Evolutionary conservation across 257 asterid genomes (phyloP).

Genomic region (Solanum arcanum): DNA sequence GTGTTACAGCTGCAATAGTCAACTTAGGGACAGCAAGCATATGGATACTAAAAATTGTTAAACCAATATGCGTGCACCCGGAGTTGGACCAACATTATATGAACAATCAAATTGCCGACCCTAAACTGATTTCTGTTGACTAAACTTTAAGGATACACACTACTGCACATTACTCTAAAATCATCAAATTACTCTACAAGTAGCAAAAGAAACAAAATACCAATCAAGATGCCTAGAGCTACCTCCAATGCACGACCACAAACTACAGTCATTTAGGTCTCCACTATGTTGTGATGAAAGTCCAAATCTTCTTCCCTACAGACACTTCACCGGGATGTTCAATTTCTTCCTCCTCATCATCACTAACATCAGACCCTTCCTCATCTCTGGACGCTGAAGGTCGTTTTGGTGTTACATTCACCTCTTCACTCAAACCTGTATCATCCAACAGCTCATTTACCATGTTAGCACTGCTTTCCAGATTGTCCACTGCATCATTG

Average conservation of each 20-base stretch:
- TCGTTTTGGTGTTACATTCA: constrained; percentile 36
- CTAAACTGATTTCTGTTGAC: not conserved
- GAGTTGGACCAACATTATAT: not conserved
- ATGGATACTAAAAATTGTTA: not conserved
- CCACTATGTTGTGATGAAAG: constrained; percentile 61
- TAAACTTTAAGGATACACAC: not conserved
- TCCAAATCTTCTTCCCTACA: constrained; percentile 90
- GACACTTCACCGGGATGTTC: constrained; percentile 87
- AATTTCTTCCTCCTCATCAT: constrained; percentile 42
- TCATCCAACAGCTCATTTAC: constrained; percentile 20
- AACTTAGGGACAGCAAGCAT: not conserved
- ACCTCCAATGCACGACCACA: not conserved
- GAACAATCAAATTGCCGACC: not conserved
- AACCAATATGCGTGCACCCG: not conserved
- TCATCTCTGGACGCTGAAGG: constrained; percentile 4
- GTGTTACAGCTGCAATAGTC: not conserved
- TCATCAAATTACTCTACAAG: not conserved
- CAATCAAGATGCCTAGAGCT: not conserved
- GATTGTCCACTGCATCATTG: constrained; percentile 25
- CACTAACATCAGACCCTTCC: constrained; percentile 17
- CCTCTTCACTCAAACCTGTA: constrained; percentile 43
- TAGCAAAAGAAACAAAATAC: not conserved
- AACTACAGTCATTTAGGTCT: not conserved
- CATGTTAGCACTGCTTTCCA: constrained; percentile 13
- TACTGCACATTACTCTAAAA: not conserved